Conservation (phyloP, 2,329 filamentous ascomycete genomes). For the Hypomyces rosellus region DNA sequence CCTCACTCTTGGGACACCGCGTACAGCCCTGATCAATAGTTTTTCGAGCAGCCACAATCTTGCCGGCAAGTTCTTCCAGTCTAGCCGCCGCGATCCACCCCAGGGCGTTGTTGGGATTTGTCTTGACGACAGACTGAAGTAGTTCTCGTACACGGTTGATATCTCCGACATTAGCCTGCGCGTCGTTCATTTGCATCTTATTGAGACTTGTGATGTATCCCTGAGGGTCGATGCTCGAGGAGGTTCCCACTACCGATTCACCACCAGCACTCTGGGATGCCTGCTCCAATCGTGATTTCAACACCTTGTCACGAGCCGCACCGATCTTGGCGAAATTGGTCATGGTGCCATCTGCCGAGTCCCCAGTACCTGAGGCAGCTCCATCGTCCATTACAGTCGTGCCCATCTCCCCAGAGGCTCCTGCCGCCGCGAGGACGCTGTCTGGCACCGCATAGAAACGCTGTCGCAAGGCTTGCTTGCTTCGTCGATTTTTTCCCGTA, state of each 20-base stretch:
- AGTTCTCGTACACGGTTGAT: conserved; percentile 89
- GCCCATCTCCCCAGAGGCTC: conserved; percentile 73
- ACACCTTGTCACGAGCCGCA: conserved; percentile 88
- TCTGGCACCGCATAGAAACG: conserved; percentile 96
- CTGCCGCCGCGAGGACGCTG: conserved; percentile 82
- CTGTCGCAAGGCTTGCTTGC: conserved; percentile 74
- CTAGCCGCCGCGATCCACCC: conserved; percentile 94
- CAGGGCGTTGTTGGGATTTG: conserved; percentile 88
- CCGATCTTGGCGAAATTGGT: conserved; percentile 98
- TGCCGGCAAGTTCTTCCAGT: conserved; percentile 87
- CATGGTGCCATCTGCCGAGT: conserved; percentile 75
- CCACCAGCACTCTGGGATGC: conserved; percentile 65
- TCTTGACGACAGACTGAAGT: conserved; percentile 94
- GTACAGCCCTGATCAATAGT: conserved; percentile 84
- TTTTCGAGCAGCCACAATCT: conserved; percentile 81
- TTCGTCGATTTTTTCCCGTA: conserved; percentile 86
- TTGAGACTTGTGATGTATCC: conserved; percentile 91
- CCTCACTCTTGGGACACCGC: conserved; percentile 87
- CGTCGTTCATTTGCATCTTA: conserved; percentile 71
- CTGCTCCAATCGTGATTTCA: conserved; percentile 89
- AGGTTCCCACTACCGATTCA: conserved; percentile 65
- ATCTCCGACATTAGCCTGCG: conserved; percentile 82
- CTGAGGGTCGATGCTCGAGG: conserved; percentile 89
- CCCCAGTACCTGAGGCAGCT: conserved; percentile 30
- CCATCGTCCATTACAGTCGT: conserved; percentile 85